Evolutionary conservation across 176 grass and related monocot species (phyloP).

Genomic region (Triticum monococcum): DNA sequence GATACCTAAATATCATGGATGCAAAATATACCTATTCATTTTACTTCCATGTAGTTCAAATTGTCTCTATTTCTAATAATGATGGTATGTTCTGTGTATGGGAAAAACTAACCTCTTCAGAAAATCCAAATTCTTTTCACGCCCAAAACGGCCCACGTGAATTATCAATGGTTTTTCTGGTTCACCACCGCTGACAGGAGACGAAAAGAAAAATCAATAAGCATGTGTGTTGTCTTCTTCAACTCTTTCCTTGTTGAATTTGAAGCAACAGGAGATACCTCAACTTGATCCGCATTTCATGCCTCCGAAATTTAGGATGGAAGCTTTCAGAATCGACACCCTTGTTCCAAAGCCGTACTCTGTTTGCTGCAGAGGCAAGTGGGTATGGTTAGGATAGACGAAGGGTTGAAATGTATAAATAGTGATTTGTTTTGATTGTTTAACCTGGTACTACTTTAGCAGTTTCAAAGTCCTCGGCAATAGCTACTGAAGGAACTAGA

Average conservation of each 20-base stretch:
- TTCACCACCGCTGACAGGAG: slow-evolving; percentile 75
- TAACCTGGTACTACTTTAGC: slow-evolving; percentile 84
- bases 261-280: slow-evolving; percentile 45
- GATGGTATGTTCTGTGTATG: not conserved
- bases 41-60: not conserved
- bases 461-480: slow-evolving; percentile 82
- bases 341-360: slow-evolving; percentile 96
- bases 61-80: not conserved
- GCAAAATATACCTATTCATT: slow-evolving; percentile 6
- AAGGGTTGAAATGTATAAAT: slow-evolving; percentile 7
- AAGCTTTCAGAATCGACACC: slow-evolving; percentile 97
- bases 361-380: slow-evolving; percentile 57
- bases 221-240: not conserved
- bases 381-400: slow-evolving; percentile 21
- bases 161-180: slow-evolving; percentile 88
- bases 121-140: slow-evolving; percentile 98
- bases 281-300: slow-evolving; percentile 83
- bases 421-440: slow-evolving; percentile 19
- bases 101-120: slow-evolving; percentile 66
- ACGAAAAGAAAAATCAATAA: slow-evolving; percentile 31
- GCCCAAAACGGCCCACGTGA: slow-evolving; percentile 93
- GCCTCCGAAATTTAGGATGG: slow-evolving; percentile 66
- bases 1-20: slow-evolving; percentile 15
- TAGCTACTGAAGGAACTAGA: slow-evolving; percentile 85
- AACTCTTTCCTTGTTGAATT: not conserved